These are phyloP conservation scores for Pseudocercospora crystallina DNA, from an alignment of 2,329 filamentous ascomycete species.

Conservation along the genomic window DNA sequence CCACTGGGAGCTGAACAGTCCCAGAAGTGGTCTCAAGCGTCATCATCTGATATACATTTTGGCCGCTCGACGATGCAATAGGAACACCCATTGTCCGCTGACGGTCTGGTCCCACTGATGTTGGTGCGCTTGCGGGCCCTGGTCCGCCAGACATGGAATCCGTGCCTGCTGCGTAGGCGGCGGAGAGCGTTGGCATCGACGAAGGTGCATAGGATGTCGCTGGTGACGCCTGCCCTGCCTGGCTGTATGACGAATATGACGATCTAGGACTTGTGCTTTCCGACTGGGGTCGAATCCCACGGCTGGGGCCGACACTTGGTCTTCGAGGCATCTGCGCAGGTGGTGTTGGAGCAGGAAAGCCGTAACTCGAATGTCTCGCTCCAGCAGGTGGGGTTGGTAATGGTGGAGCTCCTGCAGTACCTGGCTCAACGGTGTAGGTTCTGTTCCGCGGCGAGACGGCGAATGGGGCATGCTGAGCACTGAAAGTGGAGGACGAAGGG, in stretches of 20 bases:
- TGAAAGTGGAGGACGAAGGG: constrained; percentile 45
- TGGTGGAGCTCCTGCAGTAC: constrained; percentile 45
- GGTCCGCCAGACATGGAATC: constrained; percentile 12
- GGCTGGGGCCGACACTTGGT: constrained; percentile 31
- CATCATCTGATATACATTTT: constrained; percentile 54
- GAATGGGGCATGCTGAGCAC: constrained; percentile 52
- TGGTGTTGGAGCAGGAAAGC: constrained; percentile 36
- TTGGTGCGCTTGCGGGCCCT: constrained; percentile 1
- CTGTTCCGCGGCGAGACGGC: constrained; percentile 42
- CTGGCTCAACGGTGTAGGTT: constrained; percentile 45
- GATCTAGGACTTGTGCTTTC: constrained; percentile 48
- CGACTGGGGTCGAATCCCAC: constrained; percentile 25
- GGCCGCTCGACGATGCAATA: constrained; percentile 45
- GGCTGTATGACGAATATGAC: constrained; percentile 49
- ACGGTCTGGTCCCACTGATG: constrained; percentile 20
- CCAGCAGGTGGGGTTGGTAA: constrained; percentile 49
- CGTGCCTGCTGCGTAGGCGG: constrained; percentile 15
- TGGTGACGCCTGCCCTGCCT: constrained; percentile 37
- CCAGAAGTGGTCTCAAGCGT: constrained; percentile 53
- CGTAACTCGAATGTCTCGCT: constrained; percentile 35
- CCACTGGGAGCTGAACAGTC: constrained; percentile 65
- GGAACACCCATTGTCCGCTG: constrained; percentile 43
- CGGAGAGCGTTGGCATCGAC: constrained; percentile 23
- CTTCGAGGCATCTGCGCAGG: constrained; percentile 42
- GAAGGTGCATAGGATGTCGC: constrained; percentile 22